phyloP scores from a whole-genome alignment of 352 stramenopile genomes.

The Globisporangium canariense region DNA sequence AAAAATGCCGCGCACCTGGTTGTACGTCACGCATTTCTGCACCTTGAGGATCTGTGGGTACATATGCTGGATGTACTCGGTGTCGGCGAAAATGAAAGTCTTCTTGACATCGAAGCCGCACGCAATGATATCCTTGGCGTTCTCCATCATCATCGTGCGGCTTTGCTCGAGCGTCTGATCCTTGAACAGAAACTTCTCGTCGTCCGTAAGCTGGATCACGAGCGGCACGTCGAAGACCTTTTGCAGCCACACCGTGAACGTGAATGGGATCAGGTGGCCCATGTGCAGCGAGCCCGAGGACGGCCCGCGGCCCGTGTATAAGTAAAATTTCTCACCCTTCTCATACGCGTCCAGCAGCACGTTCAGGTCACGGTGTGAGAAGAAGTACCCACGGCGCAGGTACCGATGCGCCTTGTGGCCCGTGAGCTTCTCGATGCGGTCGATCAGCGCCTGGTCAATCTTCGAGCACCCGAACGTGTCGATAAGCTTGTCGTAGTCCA shows the following conservation, averaged over 20 bases:
- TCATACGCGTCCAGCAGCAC: constrained; percentile 95
- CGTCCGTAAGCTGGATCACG: constrained; percentile 99
- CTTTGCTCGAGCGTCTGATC: constrained; percentile 89
- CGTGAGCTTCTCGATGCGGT: constrained; percentile 95
- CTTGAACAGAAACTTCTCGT: constrained; percentile 99
- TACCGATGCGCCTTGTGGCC: constrained; percentile 94
- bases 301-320: constrained; percentile 99
- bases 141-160: constrained; percentile 95
- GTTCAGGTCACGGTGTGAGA: constrained; percentile 98
- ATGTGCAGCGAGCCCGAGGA: constrained; percentile 98
- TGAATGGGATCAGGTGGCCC: constrained; percentile 99
- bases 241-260: constrained; percentile 99
- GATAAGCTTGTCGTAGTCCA: constrained; percentile 99
- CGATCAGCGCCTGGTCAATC: constrained; percentile 92
- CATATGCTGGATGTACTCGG: constrained; percentile 99
- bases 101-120: constrained; percentile 96
- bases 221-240: constrained; percentile 98
- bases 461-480: constrained; percentile 96
- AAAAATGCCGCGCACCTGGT: constrained; percentile 98
- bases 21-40: constrained; percentile 98
- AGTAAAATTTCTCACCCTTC: constrained; percentile 96
- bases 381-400: constrained; percentile 98
- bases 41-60: constrained; percentile 99
- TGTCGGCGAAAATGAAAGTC: constrained; percentile 99
- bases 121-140: constrained; percentile 99